Conservation (phyloP, 257 asterid genomes). For the Jacaranda mimosifolia region DNA sequence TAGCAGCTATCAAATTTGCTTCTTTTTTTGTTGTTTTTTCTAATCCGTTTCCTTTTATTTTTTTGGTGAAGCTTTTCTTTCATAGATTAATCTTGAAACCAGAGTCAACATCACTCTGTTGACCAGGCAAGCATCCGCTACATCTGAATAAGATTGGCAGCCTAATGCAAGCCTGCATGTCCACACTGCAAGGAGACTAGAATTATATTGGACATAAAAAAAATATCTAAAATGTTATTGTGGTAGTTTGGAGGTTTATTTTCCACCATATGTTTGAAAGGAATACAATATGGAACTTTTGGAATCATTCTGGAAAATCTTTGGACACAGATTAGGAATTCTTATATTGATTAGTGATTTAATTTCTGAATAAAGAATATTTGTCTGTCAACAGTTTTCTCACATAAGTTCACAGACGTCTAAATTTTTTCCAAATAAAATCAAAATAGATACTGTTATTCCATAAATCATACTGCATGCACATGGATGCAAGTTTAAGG, state of each 20-base stretch:
- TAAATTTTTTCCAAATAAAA: neutral
- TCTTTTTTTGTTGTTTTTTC: neutral
- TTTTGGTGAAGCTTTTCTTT: neutral
- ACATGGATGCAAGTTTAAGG: neutral
- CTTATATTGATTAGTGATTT: neutral
- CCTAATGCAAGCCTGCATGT: neutral
- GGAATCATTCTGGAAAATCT: neutral
- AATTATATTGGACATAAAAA: neutral
- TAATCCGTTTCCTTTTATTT: neutral
- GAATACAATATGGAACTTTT: neutral
- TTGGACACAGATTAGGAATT: neutral
- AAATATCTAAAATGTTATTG: neutral
- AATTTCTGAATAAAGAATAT: neutral
- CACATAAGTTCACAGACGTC: neutral
- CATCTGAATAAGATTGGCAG: neutral
- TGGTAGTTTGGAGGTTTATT: neutral
- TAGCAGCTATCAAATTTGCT: neutral
- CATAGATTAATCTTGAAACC: neutral
- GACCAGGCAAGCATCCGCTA: neutral
- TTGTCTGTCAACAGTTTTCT: neutral
- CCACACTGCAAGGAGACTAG: neutral
- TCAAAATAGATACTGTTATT: conserved; percentile 1
- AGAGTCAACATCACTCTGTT: neutral
- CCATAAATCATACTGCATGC: conserved; percentile 3
- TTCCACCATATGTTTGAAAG: neutral